Evolutionary conservation across 2,329 filamentous ascomycete genomes (phyloP).

Genomic region (Chrysosporium keratinophilum): DNA sequence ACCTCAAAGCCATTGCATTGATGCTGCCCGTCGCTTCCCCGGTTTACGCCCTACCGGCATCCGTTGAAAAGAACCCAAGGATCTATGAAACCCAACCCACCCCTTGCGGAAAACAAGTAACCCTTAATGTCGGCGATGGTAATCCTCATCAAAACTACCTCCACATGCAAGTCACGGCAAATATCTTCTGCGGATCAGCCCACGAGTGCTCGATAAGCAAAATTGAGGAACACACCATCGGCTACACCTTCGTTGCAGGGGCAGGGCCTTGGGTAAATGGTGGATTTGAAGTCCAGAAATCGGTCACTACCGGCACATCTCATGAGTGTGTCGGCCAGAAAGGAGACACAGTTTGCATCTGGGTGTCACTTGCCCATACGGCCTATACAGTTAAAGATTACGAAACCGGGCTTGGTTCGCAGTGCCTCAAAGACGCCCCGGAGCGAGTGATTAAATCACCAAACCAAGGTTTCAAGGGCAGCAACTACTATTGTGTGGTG

Average conservation of each 20-base stretch:
- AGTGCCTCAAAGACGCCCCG: background rate
- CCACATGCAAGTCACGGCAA: background rate
- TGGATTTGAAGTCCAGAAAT: background rate
- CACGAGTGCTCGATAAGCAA: background rate
- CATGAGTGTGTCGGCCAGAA: background rate
- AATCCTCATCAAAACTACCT: background rate
- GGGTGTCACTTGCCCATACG: slow-evolving; percentile 1
- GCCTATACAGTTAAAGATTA: background rate
- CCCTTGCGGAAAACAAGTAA: background rate
- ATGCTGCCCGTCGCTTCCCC: background rate
- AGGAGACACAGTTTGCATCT: background rate
- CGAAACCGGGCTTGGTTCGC: background rate
- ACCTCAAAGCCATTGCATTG: background rate
- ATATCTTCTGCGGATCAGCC: background rate
- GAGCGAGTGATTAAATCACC: background rate
- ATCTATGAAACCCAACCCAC: background rate
- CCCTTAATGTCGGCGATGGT: background rate
- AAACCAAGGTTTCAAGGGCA: background rate
- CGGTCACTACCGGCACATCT: background rate
- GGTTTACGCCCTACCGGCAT: background rate
- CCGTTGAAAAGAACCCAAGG: background rate
- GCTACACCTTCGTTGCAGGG: background rate
- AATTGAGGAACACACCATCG: background rate
- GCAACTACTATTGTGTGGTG: background rate
- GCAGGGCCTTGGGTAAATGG: background rate